phyloP scores from a whole-genome alignment of 352 stramenopile species.

The Thalassiosira livingstoniorum region DNA sequence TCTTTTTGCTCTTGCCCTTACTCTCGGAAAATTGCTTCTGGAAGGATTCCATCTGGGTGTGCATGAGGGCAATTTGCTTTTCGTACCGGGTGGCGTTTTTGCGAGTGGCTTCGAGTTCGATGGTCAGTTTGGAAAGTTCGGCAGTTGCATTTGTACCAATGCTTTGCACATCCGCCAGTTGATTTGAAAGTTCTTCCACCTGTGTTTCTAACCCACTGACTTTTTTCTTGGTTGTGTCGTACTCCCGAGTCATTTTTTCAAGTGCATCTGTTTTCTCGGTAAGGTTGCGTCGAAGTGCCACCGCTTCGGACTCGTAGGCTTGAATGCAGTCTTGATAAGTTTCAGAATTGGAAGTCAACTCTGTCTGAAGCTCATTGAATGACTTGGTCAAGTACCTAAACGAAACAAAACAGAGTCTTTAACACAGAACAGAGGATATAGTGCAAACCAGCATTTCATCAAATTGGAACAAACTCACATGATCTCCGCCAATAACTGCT shows the following conservation, averaged over 20 bases:
- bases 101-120: conserved; percentile 22
- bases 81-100: conserved; percentile 34
- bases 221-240: conserved; percentile 38
- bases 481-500: conserved; percentile 43
- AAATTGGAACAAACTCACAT: conserved; percentile 42
- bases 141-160: conserved; percentile 31
- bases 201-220: conserved; percentile 45
- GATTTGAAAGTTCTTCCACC: conserved; percentile 28
- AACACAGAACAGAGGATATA: not conserved
- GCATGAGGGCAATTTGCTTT: conserved; percentile 10
- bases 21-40: conserved; percentile 41
- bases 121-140: conserved; percentile 22
- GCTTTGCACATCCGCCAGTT: conserved; percentile 35
- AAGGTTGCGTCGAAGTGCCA: conserved; percentile 1
- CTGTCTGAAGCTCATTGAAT: conserved; percentile 34
- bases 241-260: conserved; percentile 33
- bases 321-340: conserved; percentile 43
- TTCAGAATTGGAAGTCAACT: conserved; percentile 35
- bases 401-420: not conserved
- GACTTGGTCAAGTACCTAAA: conserved; percentile 47
- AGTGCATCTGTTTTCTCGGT: conserved; percentile 46
- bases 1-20: conserved; percentile 27
- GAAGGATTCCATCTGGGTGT: conserved; percentile 18
- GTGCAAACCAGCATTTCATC: not conserved
- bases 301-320: conserved; percentile 41